phyloP scores from a whole-genome alignment of 768 basidiomycete genomes.

The Boletellus sp. region DNA sequence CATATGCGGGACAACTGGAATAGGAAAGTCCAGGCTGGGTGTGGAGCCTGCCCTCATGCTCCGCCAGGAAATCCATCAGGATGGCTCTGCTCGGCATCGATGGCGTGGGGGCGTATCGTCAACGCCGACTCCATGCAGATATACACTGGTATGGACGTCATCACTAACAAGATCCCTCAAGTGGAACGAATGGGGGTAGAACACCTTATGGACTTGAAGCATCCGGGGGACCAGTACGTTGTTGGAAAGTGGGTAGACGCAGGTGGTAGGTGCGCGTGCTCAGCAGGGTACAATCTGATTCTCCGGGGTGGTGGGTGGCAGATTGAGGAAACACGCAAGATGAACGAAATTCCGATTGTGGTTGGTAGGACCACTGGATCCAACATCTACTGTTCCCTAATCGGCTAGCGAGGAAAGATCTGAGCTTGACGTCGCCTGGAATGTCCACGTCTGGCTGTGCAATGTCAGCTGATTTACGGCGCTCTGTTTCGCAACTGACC shows the following conservation, averaged over 20 bases:
- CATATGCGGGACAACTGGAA: conserved; percentile 92
- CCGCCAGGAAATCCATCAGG: conserved; percentile 26
- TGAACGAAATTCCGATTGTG: conserved; percentile 73
- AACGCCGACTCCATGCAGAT: conserved; percentile 99
- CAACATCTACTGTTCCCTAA: conserved; percentile 93
- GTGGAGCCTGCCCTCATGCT: conserved; percentile 77
- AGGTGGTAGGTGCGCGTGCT: conserved; percentile 51
- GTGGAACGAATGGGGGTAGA: conserved; percentile 76
- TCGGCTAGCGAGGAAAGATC: conserved; percentile 44
- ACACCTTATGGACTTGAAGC: conserved; percentile 87
- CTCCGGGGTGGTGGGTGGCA: conserved; percentile 33
- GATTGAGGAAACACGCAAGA: conserved; percentile 71
- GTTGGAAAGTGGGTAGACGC: conserved; percentile 84
- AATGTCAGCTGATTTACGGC: conserved; percentile 37
- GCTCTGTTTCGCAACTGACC: conserved; percentile 44
- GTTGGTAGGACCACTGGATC: conserved; percentile 97
- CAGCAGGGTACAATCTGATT: background rate
- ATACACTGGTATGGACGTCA: conserved; percentile 84
- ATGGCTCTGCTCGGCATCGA: conserved; percentile 21
- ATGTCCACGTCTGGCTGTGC: background rate
- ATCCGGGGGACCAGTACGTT: conserved; percentile 82
- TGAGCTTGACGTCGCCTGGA: conserved; percentile 3
- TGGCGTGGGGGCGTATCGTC: conserved; percentile 75
- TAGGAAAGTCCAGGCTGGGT: conserved; percentile 91
- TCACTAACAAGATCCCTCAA: conserved; percentile 88